Evolutionary conservation across 1,284 basidiomycete species (phyloP), one percentile per base, ranked within the genome.

Genomic region (Volvariella surrecta): DNA sequence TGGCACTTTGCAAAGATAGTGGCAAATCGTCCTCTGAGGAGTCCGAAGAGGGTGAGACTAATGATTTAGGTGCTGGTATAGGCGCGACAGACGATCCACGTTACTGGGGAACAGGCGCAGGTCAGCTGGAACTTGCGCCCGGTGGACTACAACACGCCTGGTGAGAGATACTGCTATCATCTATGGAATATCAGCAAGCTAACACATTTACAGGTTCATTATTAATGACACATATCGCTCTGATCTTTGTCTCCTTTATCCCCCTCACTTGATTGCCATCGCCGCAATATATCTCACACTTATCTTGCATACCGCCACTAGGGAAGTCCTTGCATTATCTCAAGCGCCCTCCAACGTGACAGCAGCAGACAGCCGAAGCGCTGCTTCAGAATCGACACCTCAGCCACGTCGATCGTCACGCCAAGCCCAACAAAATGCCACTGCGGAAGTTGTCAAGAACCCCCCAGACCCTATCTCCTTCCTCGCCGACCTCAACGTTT

Each of bases 151-250:
- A 90, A 54, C 78, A 79, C 47, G 83, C 88, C 30, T 91, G 86
- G 85, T 82, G 56, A 8, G 68, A 50, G 30, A 9, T 31, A 9
- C 37, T 4, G 11, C 15, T 24, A 30, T 32, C 35, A 24, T 38
- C 20, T n/a, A n/a, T n/a, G n/a, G n/a, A n/a, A n/a, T n/a, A 32
- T 40, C 22, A 19, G 18, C 30, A 21, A 32, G 2, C 40, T 24
- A 3, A 18, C 11, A 34, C 39, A 6, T 17, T n/a, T 43, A 19
- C 45, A 94, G 92, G 90, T 92, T 94, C 59, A 79, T 97, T 51
- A 82, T 98, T 56, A 99, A 98, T 66, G 96, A 99, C 62, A 91
- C 88, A 0, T 98, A 93, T 59, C 82, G 91, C 41, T 91, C 89
- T 1, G 87, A 94, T 44, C 68, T 98, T 9, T 90, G 89, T 52